Evolutionary conservation across 257 asterid genomes (phyloP).

Genomic region (Petunia secreta): DNA sequence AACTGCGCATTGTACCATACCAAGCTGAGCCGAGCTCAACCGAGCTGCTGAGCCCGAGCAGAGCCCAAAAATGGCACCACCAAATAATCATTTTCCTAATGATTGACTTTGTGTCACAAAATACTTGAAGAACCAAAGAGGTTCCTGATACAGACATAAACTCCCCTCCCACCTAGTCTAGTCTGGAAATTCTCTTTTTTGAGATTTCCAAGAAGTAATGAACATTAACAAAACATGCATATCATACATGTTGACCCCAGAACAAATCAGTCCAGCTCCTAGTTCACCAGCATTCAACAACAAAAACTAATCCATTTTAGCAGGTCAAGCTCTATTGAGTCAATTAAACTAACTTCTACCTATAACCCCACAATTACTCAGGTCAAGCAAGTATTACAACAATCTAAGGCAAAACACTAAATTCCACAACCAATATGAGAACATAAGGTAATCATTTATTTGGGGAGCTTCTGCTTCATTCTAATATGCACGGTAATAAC

Average conservation of each 20-base stretch:
- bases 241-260: not conserved
- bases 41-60: not conserved
- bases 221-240: not conserved
- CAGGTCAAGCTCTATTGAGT: not conserved
- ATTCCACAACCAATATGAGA: not conserved
- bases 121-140: not conserved
- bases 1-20: no score
- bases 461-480: no score
- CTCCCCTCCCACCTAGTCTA: not conserved
- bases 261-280: not conserved
- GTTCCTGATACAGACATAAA: not conserved
- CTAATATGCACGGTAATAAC: not conserved
- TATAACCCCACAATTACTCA: not conserved
- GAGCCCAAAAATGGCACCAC: not conserved
- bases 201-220: not conserved
- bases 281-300: not conserved
- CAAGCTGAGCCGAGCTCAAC: no score
- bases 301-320: not conserved
- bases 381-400: no score
- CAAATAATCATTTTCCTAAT: not conserved
- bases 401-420: not conserved
- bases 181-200: not conserved
- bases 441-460: not conserved
- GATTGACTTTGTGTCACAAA: not conserved
- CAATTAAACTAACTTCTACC: not conserved